Percentiles rank a stretch among this genome's conserved stretches.
Conservation (phyloP, 257 asterid genomes). For the Linaria vulgaris region DNA sequence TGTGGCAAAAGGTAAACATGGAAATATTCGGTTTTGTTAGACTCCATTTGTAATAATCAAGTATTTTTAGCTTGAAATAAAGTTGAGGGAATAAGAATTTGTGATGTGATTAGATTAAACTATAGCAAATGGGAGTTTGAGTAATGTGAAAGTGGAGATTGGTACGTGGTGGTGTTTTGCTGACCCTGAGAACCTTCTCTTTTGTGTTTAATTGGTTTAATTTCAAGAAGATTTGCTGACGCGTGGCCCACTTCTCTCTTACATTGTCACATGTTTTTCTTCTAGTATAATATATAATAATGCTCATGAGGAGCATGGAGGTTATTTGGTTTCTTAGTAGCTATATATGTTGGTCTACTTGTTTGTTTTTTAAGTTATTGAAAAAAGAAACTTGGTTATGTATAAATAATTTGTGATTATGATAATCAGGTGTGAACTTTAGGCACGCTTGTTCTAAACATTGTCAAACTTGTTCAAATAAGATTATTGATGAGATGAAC, state of each 20-base stretch:
- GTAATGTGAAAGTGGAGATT: not conserved
- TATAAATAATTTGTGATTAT: too few relatives aligned
- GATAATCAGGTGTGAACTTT: too few relatives aligned
- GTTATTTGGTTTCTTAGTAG: too few relatives aligned
- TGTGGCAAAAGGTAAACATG: too few relatives aligned
- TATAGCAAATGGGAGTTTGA: not conserved
- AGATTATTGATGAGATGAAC: too few relatives aligned
- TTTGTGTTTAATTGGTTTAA: not conserved
- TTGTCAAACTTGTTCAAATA: too few relatives aligned
- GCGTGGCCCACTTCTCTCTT: not conserved
- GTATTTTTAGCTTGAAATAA: conserved; percentile 1
- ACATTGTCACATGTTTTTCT: conserved; percentile 3
- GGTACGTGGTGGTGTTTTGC: conserved; percentile 8
- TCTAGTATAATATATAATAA: too few relatives aligned
- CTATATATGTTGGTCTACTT: too few relatives aligned
- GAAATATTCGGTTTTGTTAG: not conserved
- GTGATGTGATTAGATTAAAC: not conserved
- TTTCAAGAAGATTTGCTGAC: not conserved
- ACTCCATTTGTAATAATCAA: not conserved
- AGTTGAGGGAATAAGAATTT: not conserved
- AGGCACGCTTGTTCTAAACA: too few relatives aligned
- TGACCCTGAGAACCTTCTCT: conserved; percentile 25
- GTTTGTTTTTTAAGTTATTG: too few relatives aligned
- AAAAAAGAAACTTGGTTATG: too few relatives aligned
- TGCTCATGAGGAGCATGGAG: too few relatives aligned